Conservation (phyloP, 164 flowering plant genomes). For the Chloranthus sessilifolius region DNA sequence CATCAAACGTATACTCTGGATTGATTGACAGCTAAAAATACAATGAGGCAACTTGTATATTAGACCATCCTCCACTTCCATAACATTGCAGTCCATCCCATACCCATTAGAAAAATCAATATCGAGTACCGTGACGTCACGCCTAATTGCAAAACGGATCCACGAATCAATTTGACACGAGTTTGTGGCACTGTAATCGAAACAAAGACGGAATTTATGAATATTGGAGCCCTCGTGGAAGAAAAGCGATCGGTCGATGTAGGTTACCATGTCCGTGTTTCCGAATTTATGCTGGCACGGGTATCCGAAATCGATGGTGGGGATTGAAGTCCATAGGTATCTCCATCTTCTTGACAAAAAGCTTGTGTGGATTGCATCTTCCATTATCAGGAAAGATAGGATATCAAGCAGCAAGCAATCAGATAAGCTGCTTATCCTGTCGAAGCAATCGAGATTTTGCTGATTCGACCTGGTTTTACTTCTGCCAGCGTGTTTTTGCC, state of each 20-base stretch:
- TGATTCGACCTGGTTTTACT: too few species aligned
- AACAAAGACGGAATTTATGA: neutral
- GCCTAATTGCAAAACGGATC: conserved; percentile 1
- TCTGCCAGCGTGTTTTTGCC: too few species aligned
- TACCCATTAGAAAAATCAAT: neutral
- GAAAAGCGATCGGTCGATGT: neutral
- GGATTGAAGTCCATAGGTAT: neutral
- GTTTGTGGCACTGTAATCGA: neutral
- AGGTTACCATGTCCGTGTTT: too few species aligned
- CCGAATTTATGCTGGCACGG: too few species aligned
- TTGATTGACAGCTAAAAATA: neutral
- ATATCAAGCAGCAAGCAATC: neutral
- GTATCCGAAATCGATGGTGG: neutral
- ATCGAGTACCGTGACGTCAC: conserved; percentile 1
- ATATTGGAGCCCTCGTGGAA: neutral
- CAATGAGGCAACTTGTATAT: neutral
- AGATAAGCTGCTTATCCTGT: neutral
- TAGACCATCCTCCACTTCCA: neutral
- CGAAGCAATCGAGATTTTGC: too few species aligned
- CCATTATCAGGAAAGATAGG: neutral
- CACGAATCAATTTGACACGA: neutral
- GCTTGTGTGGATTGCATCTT: neutral
- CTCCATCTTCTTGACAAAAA: neutral
- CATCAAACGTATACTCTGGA: neutral
- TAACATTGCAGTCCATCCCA: neutral